Base-by-base conservation (phyloP, 2,329 filamentous ascomycete species). In the Sclerotinia spermophila region DNA sequence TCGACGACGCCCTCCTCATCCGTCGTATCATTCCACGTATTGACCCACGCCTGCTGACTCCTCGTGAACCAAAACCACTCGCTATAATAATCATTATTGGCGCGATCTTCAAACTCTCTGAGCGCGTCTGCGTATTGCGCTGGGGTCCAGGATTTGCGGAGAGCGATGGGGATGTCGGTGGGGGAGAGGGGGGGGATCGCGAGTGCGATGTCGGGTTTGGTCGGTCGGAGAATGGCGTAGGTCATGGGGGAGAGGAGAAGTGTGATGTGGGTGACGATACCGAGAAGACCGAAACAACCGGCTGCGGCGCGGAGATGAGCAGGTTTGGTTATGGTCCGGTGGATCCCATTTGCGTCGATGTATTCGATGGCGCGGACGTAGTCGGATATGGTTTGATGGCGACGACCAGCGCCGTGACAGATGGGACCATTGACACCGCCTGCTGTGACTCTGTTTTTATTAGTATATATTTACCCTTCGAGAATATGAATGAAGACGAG, bases 1-100 rank as follows among this genome's bases (percentile, higher is more conserved):
- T 82, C 79, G 1, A 79, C 76, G 5, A 76, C 77, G 2, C 78
- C 79, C 1, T 72, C 72, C 13, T 72, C 40, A 58, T 83, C 80
- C 3, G 75, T 70, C 11, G 79, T 79, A 35, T 77, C 78, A 69
- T 84, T 81, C 83, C 83, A 85, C 35, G 80, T 82, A 72, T 85
- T 84, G 27, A 84, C 80, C 82, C 83, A 84, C 6, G 80, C 79
- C 56, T 82, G 78, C 65, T 81, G 78, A 30, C 81, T 81, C 69
- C 83, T 84, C 0, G 84, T 81, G 71, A 85, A 85, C 84, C 83
- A 85, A 73, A 85, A 85, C 82, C 82, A 85, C 73, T 85, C 83
- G 33, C 79, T 76, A 69, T 85, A 85, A 72, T 83, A 84, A 64
- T 81, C 79, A 42, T 82, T 79, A 0, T 75, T 74, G 21, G 82